Conservation (phyloP, 2,329 filamentous ascomycete genomes). For the Endoconidiophora polonica region DNA sequence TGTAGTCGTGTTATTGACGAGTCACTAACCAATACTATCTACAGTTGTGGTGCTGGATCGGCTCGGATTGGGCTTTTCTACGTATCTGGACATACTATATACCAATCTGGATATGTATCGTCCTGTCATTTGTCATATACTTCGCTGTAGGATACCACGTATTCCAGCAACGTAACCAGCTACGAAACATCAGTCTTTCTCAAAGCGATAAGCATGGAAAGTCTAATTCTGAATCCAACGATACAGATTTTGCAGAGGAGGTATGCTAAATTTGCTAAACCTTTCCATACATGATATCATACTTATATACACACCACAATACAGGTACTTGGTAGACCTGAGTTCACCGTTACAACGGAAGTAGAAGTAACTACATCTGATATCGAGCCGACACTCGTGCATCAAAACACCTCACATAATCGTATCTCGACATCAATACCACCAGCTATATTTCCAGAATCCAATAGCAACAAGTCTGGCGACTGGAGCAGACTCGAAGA, state of each 20-base stretch:
- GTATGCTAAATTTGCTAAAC: conserved; percentile 14
- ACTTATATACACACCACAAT: not conserved
- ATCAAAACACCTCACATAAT: not conserved
- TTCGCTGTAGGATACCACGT: conserved; percentile 41
- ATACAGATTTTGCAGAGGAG: conserved; percentile 21
- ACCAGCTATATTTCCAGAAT: not conserved
- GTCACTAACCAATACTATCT: not conserved
- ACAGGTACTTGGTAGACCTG: conserved; percentile 19
- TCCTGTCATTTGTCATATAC: conserved; percentile 37
- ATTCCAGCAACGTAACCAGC: conserved; percentile 38
- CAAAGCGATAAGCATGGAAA: conserved; percentile 16
- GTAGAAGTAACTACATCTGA: conserved; percentile 18
- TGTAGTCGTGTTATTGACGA: not conserved
- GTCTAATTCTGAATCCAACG: conserved; percentile 16
- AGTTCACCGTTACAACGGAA: conserved; percentile 34
- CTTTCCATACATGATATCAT: not conserved
- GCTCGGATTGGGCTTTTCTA: conserved; percentile 34
- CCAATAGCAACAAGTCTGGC: not conserved
- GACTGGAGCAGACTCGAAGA: conserved; percentile 7
- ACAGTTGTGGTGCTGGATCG: conserved; percentile 48
- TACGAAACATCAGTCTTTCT: conserved; percentile 30
- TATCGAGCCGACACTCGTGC: conserved; percentile 2
- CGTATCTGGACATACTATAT: conserved; percentile 47
- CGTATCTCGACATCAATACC: not conserved
- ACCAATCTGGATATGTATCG: conserved; percentile 43